A percentile compares a stretch with the other conserved stretches of the same genome.
phyloP scores from a whole-genome alignment of 192 early-diverging fungal species.

The Coemansia brasiliensis region DNA sequence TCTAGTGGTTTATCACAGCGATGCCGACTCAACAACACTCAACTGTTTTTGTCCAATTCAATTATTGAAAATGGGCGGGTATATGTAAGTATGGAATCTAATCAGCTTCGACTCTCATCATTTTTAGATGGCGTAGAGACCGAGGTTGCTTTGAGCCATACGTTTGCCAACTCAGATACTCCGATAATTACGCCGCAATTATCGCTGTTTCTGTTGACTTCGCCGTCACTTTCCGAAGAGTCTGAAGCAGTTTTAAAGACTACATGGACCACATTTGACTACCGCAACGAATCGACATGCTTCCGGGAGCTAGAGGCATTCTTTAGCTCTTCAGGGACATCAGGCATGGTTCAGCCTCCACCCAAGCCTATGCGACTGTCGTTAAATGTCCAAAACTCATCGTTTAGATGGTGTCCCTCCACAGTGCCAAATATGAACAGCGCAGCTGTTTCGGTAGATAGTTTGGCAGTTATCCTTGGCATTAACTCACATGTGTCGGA shows the following conservation, averaged over 20 bases:
- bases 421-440: conserved; percentile 32
- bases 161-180: conserved; percentile 40
- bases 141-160: conserved; percentile 44
- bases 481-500: conserved; percentile 39
- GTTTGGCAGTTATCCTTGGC: conserved; percentile 47
- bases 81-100: conserved; percentile 48
- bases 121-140: conserved; percentile 29
- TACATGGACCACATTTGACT: conserved; percentile 53
- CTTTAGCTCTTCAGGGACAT: conserved; percentile 49
- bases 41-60: conserved; percentile 47
- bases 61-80: conserved; percentile 44
- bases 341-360: conserved; percentile 52
- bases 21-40: conserved; percentile 34
- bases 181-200: conserved; percentile 53
- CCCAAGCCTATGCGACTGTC: conserved; percentile 53
- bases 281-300: conserved; percentile 34
- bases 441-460: conserved; percentile 46
- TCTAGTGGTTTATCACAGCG: conserved; percentile 25
- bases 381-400: conserved; percentile 52
- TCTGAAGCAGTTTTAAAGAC: conserved; percentile 52
- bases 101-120: conserved; percentile 50
- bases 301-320: conserved; percentile 49
- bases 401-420: conserved; percentile 34
- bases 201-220: conserved; percentile 50
- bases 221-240: conserved; percentile 43